Evolutionary conservation across 108 stramenopile genomes (phyloP), one percentile per base, ranked within the genome.

Genomic region (Nitzschia sp.): DNA sequence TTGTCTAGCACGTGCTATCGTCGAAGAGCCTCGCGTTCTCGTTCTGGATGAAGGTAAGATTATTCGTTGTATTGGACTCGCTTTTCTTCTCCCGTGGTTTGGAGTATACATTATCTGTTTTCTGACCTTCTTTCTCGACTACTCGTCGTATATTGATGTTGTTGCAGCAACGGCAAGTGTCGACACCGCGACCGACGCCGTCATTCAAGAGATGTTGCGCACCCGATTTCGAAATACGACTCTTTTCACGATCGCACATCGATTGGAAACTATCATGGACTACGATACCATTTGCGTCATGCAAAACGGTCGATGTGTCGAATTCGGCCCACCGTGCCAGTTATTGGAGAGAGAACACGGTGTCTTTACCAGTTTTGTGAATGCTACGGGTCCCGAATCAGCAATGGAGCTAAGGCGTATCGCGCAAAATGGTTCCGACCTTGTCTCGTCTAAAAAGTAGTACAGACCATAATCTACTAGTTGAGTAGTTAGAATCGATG

Each of bases 211-310:
- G n/a, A 96, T 95, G 86, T 72, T 98, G 5, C 87, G 97, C 1
- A 85, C 87, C 41, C 66, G 83, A 9, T 97, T 97, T 68, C 56
- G 66, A 19, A 80, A 77, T 15, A 93, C 88, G 16, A 98, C 97
- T 1, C 66, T 96, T 36, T 57, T 98, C 1, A 96, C 96, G 11
- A 86, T 98, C 45, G 96, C 97, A 5, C 97, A 98, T 65, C 83
- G 97, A n/a, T 68, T 93, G 5, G 78, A 93, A 36, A 98, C 97
- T 4, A 95, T 98, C 58, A 92, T 98, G 89, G 97, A 98, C 70
- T 97, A 93, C 59, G 96, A 98, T 60, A 71, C 78, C 19, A 75
- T 94, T 27, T 58, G 97, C 27, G 96, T 97, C 1, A 88, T 98
- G 91, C 84, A 84, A 17, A 69, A 85, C 33, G 97, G 97, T 2